Percentiles rank a stretch among this genome's conserved stretches.
These are phyloP conservation scores for Venturia asperata DNA, from an alignment of 2,329 filamentous ascomycete species.

Conservation along the genomic window DNA sequence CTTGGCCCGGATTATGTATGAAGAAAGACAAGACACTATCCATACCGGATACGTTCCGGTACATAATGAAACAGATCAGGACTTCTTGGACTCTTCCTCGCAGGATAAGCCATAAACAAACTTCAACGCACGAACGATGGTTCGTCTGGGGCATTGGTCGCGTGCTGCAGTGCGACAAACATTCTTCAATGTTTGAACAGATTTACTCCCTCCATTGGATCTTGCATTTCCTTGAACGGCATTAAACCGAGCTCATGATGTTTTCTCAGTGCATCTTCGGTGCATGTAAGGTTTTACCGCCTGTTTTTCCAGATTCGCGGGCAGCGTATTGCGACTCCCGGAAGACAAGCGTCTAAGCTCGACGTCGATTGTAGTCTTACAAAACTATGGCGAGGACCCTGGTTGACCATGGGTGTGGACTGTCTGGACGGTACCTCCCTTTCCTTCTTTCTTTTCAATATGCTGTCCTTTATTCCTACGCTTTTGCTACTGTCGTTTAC, in stretches of 20 bases:
- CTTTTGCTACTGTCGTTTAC: conserved; percentile 1
- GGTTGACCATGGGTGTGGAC: not conserved
- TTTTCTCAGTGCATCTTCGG: conserved; percentile 2
- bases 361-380: not conserved
- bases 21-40: not conserved
- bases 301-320: not conserved
- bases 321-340: not conserved
- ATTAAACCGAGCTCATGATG: not conserved
- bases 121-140: not conserved
- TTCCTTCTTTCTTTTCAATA: conserved; percentile 3
- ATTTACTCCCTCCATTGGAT: not conserved
- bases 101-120: not conserved
- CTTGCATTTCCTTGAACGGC: not conserved
- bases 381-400: conserved; percentile 14
- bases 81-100: not conserved
- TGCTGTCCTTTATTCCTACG: not conserved
- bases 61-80: conserved; percentile 6
- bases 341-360: not conserved
- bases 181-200: not conserved
- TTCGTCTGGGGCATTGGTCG: not conserved
- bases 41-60: not conserved
- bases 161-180: not conserved
- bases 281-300: conserved; percentile 9
- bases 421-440: conserved; percentile 16
- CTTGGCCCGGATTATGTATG: not conserved